Conservation (phyloP, 2,329 filamentous ascomycete genomes). For the Ophiostoma tasmaniense region DNA sequence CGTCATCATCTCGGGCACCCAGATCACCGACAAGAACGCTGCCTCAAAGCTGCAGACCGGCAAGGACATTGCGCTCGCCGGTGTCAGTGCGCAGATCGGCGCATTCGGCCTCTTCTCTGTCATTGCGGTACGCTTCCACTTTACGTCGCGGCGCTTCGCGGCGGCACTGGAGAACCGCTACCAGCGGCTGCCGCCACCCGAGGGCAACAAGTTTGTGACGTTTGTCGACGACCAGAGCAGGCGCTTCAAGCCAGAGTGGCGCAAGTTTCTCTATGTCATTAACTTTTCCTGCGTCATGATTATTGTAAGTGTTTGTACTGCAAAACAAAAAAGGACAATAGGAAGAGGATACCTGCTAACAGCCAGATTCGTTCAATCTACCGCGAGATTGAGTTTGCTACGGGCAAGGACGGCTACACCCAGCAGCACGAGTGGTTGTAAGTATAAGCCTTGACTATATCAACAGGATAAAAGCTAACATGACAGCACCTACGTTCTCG, state of each 20-base stretch:
- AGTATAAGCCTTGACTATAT: constrained; percentile 15
- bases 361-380: constrained; percentile 25
- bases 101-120: constrained; percentile 40
- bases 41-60: constrained; percentile 28
- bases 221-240: constrained; percentile 18
- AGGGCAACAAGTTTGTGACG: constrained; percentile 27
- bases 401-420: constrained; percentile 23
- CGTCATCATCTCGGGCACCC: constrained; percentile 33
- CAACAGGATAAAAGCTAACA: neutral
- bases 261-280: constrained; percentile 28
- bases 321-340: no score
- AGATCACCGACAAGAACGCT: constrained; percentile 27
- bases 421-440: constrained; percentile 25
- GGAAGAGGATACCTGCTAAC: neutral
- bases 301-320: constrained; percentile 17
- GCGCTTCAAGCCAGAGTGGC: constrained; percentile 29
- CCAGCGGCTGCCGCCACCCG: constrained; percentile 19
- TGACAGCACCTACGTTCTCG: constrained; percentile 25
- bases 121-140: constrained; percentile 38
- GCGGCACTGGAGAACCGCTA: constrained; percentile 26
- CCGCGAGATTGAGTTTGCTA: constrained; percentile 26
- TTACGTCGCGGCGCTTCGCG: constrained; percentile 33
- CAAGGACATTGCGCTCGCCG: constrained; percentile 27
- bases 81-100: constrained; percentile 35
- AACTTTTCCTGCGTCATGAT: constrained; percentile 27